phyloP scores from a whole-genome alignment of 371 early-diverging fungal genomes.

The Mortierella polycephala region DNA sequence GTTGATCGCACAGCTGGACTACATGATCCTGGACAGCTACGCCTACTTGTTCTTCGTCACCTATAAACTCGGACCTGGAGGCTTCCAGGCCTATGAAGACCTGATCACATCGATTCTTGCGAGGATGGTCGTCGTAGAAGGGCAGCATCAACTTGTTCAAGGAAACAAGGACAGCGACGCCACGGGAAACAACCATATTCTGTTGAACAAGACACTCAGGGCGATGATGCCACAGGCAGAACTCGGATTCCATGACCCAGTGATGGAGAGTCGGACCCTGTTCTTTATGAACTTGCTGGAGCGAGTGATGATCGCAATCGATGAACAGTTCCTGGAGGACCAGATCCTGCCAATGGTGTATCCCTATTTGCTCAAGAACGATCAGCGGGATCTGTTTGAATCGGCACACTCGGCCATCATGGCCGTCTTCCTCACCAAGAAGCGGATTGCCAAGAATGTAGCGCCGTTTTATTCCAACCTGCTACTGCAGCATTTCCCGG shows the following conservation, averaged over 20 bases:
- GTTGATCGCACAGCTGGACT: constrained; percentile 27
- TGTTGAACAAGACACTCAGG: constrained; percentile 38
- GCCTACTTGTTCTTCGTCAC: constrained; percentile 47
- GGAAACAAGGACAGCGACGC: constrained; percentile 3
- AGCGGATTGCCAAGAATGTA: constrained; percentile 58
- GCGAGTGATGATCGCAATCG: constrained; percentile 60
- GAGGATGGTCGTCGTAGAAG: constrained; percentile 37
- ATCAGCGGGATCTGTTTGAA: constrained; percentile 66
- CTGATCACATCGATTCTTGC: constrained; percentile 45
- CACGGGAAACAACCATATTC: constrained; percentile 17
- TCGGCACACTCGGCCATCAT: constrained; percentile 70
- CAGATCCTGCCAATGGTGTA: constrained; percentile 67
- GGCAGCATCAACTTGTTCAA: constrained; percentile 1
- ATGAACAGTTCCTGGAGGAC: constrained; percentile 60
- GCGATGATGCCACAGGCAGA: constrained; percentile 45
- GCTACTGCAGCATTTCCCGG: constrained; percentile 64
- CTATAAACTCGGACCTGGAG: constrained; percentile 46
- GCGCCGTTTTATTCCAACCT: constrained; percentile 56
- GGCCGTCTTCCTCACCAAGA: constrained; percentile 63
- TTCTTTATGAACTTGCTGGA: constrained; percentile 68
- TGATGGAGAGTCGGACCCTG: constrained; percentile 58
- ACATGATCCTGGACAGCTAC: constrained; percentile 50
- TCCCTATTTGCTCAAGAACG: constrained; percentile 59
- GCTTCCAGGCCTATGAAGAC: constrained; percentile 50
- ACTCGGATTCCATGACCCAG: constrained; percentile 36